phyloP scores from a whole-genome alignment of 805 yeast genomes.

The Hanseniaspora valbyensis region DNA sequence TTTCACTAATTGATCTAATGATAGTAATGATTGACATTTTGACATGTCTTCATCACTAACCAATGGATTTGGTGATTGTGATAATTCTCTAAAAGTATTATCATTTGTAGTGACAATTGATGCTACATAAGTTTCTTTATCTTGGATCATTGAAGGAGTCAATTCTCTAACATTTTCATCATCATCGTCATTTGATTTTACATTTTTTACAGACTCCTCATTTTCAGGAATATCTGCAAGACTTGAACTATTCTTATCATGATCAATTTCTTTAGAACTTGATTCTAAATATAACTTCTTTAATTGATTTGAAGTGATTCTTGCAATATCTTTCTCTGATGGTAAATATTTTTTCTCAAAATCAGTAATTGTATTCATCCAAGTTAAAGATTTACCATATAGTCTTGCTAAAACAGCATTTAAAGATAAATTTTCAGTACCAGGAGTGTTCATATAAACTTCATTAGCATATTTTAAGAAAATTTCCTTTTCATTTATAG shows the following conservation, averaged over 20 bases:
- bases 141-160: not conserved
- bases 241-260: slow-evolving; percentile 2
- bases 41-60: not conserved
- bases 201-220: not conserved
- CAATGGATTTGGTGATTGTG: not conserved
- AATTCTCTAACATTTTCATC: not conserved
- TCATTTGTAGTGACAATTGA: not conserved
- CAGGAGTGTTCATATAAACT: slow-evolving; percentile 44
- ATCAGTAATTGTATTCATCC: slow-evolving; percentile 75
- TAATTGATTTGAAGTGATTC: slow-evolving; percentile 80
- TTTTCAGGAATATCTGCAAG: slow-evolving; percentile 15
- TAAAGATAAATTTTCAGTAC: slow-evolving; percentile 57
- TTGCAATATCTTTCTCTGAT: slow-evolving; percentile 81
- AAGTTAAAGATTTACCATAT: slow-evolving; percentile 70
- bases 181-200: not conserved
- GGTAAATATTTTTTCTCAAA: slow-evolving; percentile 76
- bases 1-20: not conserved
- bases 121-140: not conserved
- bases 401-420: slow-evolving; percentile 59
- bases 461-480: slow-evolving; percentile 39
- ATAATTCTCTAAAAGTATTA: not conserved
- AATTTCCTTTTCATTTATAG: slow-evolving; percentile 39
- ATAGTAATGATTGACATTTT: not conserved
- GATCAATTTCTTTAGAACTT: slow-evolving; percentile 19
- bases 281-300: slow-evolving; percentile 59